A percentile compares a stretch with the other conserved stretches of the same genome.
These are phyloP conservation scores for Cicer arietinum DNA, from an alignment of 306 rosid genomes.

Conservation along the genomic window DNA sequence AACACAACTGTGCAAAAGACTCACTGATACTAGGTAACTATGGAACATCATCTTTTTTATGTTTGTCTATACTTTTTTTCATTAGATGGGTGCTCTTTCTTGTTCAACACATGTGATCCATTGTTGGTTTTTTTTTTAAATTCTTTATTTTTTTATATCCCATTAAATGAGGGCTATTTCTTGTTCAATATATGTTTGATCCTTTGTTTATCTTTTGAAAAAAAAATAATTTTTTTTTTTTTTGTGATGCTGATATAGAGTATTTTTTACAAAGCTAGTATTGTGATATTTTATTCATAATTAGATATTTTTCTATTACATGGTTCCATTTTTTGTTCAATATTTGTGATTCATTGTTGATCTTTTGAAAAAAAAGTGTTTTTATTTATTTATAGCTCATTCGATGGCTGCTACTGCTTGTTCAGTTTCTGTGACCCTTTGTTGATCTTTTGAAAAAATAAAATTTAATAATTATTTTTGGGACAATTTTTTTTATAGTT, in stretches of 20 bases:
- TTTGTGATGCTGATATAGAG: background rate
- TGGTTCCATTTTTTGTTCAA: constrained; percentile 21
- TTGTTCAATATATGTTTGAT: no score
- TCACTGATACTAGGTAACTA: constrained; percentile 26
- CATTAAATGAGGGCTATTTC: background rate
- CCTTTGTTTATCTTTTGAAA: background rate
- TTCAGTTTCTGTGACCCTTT: background rate
- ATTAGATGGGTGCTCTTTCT: constrained; percentile 8
- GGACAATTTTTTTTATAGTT: no score
- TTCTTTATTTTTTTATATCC: background rate
- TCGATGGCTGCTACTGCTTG: background rate
- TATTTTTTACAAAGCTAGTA: background rate
- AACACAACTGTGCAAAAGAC: background rate
- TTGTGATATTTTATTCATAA: background rate
- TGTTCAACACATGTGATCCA: background rate
- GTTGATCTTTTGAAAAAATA: background rate
- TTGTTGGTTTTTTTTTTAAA: constrained; percentile 9
- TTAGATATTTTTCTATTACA: background rate
- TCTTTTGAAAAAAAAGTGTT: background rate
- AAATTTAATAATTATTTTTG: background rate
- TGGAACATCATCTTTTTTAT: background rate
- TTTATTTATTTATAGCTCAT: background rate
- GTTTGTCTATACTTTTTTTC: background rate
- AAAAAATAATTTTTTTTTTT: background rate
- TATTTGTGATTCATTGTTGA: background rate